Evolutionary conservation across 805 yeast genomes (phyloP).

Genomic region (Metschnikowia arizonensis): DNA sequence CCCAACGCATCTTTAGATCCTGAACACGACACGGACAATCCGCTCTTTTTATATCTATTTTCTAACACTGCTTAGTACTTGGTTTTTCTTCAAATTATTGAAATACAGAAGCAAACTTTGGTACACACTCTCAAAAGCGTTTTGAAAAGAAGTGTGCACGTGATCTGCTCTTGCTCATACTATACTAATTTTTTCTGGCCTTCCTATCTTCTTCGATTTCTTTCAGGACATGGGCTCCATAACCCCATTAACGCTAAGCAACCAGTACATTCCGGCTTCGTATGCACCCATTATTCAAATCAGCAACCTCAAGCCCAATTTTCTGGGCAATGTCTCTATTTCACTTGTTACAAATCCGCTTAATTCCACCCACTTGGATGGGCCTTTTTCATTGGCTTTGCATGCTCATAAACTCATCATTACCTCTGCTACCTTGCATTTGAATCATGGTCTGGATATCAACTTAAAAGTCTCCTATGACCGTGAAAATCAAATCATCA

Average conservation of each 20-base stretch:
- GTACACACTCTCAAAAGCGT: background rate
- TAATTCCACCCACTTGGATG: constrained; percentile 8
- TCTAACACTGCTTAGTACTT: no score
- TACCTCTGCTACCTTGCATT: constrained; percentile 26
- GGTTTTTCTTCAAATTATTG: no score
- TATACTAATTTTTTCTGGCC: background rate
- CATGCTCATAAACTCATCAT: constrained; percentile 42
- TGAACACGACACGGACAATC: background rate
- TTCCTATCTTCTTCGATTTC: background rate
- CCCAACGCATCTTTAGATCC: background rate
- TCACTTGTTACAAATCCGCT: constrained; percentile 25
- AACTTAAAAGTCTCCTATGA: constrained; percentile 32
- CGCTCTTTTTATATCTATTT: no score
- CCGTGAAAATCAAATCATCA: constrained; percentile 37
- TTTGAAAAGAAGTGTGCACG: background rate
- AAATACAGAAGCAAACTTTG: no score
- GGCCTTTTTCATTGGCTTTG: constrained; percentile 25
- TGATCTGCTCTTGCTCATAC: constrained; percentile 1
- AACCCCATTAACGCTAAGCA: constrained; percentile 24
- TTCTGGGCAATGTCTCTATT: constrained; percentile 39
- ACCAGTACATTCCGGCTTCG: constrained; percentile 32
- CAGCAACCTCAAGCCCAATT: constrained; percentile 45
- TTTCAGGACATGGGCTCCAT: background rate
- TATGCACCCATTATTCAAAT: constrained; percentile 39
- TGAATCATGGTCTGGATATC: constrained; percentile 11